phyloP scores from a whole-genome alignment of 1,284 basidiomycete genomes.

The Puccinia polysora region DNA sequence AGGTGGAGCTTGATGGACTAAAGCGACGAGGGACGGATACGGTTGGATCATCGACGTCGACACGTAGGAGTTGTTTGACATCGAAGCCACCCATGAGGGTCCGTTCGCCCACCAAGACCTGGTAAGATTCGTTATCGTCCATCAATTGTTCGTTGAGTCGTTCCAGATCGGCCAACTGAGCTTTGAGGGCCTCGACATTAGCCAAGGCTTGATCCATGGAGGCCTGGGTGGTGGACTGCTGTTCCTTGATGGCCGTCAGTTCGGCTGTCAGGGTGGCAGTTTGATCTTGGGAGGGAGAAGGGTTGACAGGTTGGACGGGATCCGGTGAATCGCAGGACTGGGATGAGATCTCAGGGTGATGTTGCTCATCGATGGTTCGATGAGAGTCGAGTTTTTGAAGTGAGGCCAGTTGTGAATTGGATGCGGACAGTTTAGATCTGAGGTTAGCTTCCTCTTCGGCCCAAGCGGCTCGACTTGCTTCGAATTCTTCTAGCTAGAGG shows the following conservation, averaged over 20 bases:
- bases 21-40: background rate
- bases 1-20: constrained; percentile 13
- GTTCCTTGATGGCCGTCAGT: constrained; percentile 9
- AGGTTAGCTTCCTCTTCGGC: constrained; percentile 24
- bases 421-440: background rate
- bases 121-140: constrained; percentile 92
- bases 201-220: constrained; percentile 16
- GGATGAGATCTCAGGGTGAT: background rate
- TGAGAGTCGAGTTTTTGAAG: constrained; percentile 6
- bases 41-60: constrained; percentile 51
- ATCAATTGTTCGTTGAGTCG: constrained; percentile 48
- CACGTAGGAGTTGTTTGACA: constrained; percentile 55
- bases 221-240: background rate
- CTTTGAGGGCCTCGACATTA: constrained; percentile 12
- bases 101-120: constrained; percentile 79
- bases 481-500: constrained; percentile 21
- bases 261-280: constrained; percentile 1
- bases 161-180: constrained; percentile 31
- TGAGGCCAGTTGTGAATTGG: constrained; percentile 1
- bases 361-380: background rate
- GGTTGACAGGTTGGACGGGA: background rate
- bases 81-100: constrained; percentile 68
- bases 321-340: background rate
- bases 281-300: background rate
- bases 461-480: constrained; percentile 29